Conservation (phyloP, 768 basidiomycete genomes). For the Leccinum aurantiacum region DNA sequence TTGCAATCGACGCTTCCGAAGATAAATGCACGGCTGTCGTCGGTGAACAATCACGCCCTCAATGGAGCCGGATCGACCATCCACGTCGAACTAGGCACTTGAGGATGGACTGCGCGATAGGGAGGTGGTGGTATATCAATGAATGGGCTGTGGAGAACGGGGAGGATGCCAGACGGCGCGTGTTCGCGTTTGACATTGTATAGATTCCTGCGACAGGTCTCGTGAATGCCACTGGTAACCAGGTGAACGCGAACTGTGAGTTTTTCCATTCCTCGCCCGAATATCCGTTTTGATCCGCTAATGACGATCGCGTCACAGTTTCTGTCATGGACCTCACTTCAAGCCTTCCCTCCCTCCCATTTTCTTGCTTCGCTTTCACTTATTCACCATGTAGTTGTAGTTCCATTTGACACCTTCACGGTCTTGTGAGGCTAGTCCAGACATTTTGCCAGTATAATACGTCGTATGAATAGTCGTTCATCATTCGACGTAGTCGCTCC, state of each 20-base stretch:
- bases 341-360: no score
- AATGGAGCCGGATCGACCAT: not conserved
- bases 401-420: no score
- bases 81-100: not conserved
- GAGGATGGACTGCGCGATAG: not conserved
- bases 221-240: not conserved
- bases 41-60: not conserved
- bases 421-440: no score
- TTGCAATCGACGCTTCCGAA: not conserved
- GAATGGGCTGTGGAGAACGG: not conserved
- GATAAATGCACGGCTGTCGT: not conserved
- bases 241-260: not conserved
- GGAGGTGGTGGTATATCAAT: not conserved
- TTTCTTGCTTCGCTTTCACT: no score
- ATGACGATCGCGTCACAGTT: no score
- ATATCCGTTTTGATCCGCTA: not conserved
- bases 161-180: no score
- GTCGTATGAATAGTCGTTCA: no score
- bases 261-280: not conserved
- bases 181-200: not conserved
- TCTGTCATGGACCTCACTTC: no score
- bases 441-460: no score
- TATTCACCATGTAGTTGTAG: no score
- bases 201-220: not conserved
- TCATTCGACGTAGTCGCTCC: no score